Evolutionary conservation across 768 basidiomycete species (phyloP), one percentile per base, ranked within the genome.

Genomic region (Termitomyces sp.): DNA sequence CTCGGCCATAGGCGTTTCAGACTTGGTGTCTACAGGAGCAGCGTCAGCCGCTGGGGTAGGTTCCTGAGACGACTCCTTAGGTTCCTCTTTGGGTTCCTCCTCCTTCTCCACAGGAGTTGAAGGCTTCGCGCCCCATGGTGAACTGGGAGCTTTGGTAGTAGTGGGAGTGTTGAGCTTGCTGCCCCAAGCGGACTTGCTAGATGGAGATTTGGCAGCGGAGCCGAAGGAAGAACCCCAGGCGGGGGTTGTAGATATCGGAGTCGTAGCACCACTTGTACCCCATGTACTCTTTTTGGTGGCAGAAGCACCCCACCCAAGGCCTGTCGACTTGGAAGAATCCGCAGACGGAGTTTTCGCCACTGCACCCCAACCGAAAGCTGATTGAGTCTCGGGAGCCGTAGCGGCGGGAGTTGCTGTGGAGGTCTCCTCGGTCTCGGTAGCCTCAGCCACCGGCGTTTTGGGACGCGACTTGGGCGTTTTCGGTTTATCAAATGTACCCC

Each of bases 381-480:
- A 53, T 15, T 60, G 58, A 13, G 52, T 57, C 28, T 59, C 65
- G 4, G 38, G 49, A 32, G 53, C 33, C 4, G 50, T 18, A 40
- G 58, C 35, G 32, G 20, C 55, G 16, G 53, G 32, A 35, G 45
- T 28, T 44, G 51, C 55, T 39, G 24, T 2, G 7, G 38, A 42
- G 38, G 36, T 50, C 36, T 59, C 64, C 8, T 58, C 66, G 20
- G 35, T 33, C 60, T 66, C 59, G 32, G 52, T 20, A 36, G 20
- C 50, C 45, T 63, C 59, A 45, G 49, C 61, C 35, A 54, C 51
- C 12, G 58, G 58, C 22, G 64, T 50, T 42, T 66, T 60, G 24
- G 58, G 61, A 46, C 56, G 63, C 24, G 52, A 60, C 53, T 66
- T 63, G 4, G 66, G 61, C 35, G 66, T 65, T 48, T 65, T 65